phyloP scores from a whole-genome alignment of 2,329 filamentous ascomycete genomes.

The Thermomyces lanuginosus region DNA sequence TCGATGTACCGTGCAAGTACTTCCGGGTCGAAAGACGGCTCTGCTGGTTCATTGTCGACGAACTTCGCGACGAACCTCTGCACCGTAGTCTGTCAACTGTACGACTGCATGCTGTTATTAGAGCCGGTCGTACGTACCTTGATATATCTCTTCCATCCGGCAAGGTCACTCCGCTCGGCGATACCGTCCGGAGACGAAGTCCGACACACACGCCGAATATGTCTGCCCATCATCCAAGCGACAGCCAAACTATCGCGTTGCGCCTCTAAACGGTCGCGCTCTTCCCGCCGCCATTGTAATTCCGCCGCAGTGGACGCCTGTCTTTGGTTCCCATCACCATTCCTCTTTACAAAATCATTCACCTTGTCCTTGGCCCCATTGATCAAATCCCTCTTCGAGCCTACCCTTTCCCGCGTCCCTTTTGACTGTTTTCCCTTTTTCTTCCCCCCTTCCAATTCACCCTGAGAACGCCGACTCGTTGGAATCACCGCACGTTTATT shows the following conservation, averaged over 20 bases:
- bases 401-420: too few species aligned
- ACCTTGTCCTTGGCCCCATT: too few species aligned
- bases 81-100: constrained; percentile 9
- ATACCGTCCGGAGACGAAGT: constrained; percentile 16
- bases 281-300: constrained; percentile 2
- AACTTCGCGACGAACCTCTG: constrained; percentile 14
- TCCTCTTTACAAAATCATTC: too few species aligned
- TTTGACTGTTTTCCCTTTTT: too few species aligned
- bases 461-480: too few species aligned
- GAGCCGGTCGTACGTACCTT: too few species aligned
- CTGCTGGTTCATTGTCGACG: constrained; percentile 19
- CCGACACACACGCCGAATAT: constrained; percentile 22
- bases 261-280: constrained; percentile 16
- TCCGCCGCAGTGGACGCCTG: not conserved
- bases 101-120: too few species aligned
- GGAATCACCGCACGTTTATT: too few species aligned
- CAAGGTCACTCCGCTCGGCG: constrained; percentile 10
- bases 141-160: constrained; percentile 13
- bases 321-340: not conserved
- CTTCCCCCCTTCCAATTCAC: too few species aligned
- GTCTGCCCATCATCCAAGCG: constrained; percentile 23
- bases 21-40: constrained; percentile 21
- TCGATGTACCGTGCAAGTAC: constrained; percentile 19
- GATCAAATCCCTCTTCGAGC: too few species aligned
- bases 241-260: constrained; percentile 20